Evolutionary conservation across 495 filamentous ascomycete species (phyloP).

Genomic region (Xylaria acuta): DNA sequence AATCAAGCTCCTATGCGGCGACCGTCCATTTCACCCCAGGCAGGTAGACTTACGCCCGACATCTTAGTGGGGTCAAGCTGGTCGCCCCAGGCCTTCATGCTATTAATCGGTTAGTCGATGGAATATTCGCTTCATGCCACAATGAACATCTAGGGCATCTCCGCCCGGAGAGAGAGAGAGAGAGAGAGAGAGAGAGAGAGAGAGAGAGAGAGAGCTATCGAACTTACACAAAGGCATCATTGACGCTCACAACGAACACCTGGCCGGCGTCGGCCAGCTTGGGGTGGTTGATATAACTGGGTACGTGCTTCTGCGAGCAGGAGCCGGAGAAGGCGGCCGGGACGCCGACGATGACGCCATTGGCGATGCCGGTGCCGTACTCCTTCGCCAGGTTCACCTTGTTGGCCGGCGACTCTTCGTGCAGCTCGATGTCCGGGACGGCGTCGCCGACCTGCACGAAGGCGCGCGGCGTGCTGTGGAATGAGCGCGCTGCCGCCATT

Average conservation of each 20-base stretch:
- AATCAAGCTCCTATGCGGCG: background rate
- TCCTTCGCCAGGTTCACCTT: slow-evolving; percentile 85
- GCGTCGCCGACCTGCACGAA: slow-evolving; percentile 66
- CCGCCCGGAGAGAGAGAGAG: background rate
- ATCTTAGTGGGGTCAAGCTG: slow-evolving; percentile 72
- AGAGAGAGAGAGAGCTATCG: background rate
- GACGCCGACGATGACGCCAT: slow-evolving; percentile 85
- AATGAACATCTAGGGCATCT: background rate
- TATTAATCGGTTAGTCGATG: slow-evolving; percentile 40
- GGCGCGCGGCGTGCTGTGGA: slow-evolving; percentile 59
- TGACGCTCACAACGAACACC: slow-evolving; percentile 89
- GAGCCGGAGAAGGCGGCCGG: slow-evolving; percentile 86
- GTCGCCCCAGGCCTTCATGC: slow-evolving; percentile 86
- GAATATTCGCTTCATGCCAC: background rate
- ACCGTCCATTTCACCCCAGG: background rate
- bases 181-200: no score
- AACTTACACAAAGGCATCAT: slow-evolving; percentile 95
- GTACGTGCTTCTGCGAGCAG: slow-evolving; percentile 81
- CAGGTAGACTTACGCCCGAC: slow-evolving; percentile 78
- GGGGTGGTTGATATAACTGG: slow-evolving; percentile 78
- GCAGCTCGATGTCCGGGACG: slow-evolving; percentile 67
- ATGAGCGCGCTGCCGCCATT: slow-evolving; percentile 41
- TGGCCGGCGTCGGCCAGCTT: slow-evolving; percentile 75
- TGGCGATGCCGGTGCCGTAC: slow-evolving; percentile 60
- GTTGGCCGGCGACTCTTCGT: slow-evolving; percentile 73